Evolutionary conservation across 805 yeast species (phyloP), one percentile per base, ranked within the genome.

Genomic region (Saccharomycopsis oosterbeekiorum): DNA sequence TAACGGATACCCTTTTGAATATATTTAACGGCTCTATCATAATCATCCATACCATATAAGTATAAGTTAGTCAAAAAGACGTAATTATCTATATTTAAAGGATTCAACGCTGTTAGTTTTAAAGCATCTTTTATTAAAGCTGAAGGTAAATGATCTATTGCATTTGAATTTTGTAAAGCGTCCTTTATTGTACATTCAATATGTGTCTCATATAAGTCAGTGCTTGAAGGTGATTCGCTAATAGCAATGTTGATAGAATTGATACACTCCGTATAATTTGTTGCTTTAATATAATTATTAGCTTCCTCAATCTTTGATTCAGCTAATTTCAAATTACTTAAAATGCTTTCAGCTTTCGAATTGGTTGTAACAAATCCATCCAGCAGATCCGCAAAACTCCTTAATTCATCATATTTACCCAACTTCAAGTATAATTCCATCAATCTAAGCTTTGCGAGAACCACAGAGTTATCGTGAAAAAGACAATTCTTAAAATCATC

Each of bases 1-100:
- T 83, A 78, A 60, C 87, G 84, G 57, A 93, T 74, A 70, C 97
- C 91, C 65, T 80, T 84, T 66, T 85, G 81, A 29, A 85, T 75
- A 47, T 78, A 76, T 62, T 71, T 76, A 67, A 80, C 72, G 0
- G 87, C 79, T 29, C 77, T 76, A 15, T 81, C 81, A 62, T 78
- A 82, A 50, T 83, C 82, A 43, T 76, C 74, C 47, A 83, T 75
- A 6, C 84, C 79, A 66, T 78, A 84, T 57, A 80, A 71, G 60
- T 80, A 80, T 21, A 82, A 70, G 1, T 72, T 68, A 1, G 79
- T 66, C 12, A 73, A 66, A 24, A 24, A 36, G 10, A 59, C 19
- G 42, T 64, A 62, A 42, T 59, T 64, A 1, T 59, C 59, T 4
- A 59, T 47, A 15, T 19, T n/a, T 56, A 62, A 54, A 14, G 65